These are phyloP conservation scores for Aegle marmelos DNA, from an alignment of 345 rosid genomes.

Conservation along the genomic window DNA sequence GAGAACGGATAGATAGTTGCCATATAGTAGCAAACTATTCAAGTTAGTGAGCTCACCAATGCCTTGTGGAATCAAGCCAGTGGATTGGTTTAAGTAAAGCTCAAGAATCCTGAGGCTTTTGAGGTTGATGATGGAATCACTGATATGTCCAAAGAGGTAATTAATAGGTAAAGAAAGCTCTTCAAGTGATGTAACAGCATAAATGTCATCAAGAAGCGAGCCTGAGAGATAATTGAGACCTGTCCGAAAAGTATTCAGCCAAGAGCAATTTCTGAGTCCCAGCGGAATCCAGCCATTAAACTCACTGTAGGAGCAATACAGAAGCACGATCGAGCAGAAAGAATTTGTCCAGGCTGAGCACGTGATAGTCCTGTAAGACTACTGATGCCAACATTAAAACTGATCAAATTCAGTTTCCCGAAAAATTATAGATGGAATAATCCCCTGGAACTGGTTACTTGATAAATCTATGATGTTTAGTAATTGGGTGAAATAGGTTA, in stretches of 20 bases:
- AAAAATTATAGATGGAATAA: neutral
- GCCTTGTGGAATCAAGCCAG: neutral
- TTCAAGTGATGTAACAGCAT: neutral
- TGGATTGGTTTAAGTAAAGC: conserved; percentile 9
- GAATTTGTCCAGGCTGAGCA: neutral
- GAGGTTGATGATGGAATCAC: neutral
- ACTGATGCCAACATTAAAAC: conserved; percentile 1
- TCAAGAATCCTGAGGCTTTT: conserved; percentile 7
- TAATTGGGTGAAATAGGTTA: neutral
- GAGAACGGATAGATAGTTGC: neutral
- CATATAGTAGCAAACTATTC: neutral
- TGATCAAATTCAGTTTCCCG: neutral
- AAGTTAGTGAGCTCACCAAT: conserved; percentile 8
- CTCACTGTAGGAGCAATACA: conserved; percentile 4
- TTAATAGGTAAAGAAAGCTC: conserved; percentile 4
- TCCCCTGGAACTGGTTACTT: neutral
- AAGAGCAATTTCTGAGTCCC: neutral
- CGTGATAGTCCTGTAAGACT: neutral
- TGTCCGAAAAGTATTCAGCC: neutral
- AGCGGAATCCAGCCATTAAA: neutral
- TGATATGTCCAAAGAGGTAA: neutral
- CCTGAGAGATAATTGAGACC: conserved; percentile 17
- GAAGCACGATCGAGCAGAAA: neutral
- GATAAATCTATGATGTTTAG: neutral
- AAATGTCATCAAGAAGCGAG: neutral